Base-by-base conservation (phyloP, 1,284 basidiomycete genomes). In the Fistulinella cinereoalba region DNA sequence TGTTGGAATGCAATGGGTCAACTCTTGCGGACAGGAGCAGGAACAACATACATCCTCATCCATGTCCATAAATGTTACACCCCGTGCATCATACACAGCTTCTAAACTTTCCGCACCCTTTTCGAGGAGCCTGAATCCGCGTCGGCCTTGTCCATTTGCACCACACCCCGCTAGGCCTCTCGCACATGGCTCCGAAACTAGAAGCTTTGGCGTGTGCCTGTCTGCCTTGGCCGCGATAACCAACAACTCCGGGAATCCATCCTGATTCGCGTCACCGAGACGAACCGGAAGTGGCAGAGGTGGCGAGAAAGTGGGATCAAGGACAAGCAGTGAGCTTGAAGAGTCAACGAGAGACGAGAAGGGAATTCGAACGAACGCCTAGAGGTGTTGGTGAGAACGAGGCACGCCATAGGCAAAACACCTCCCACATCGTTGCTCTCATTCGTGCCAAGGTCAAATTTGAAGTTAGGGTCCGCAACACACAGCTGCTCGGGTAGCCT, bases 221-320 rank as follows among this genome's bases (percentile, higher is more conserved):
- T 28, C 56, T 9, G 66, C 55, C 15, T 73, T 68, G 1, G 73
- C 77, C 0, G 80, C 65, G n/a, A 94, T 81, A 6, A 87, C 57
- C 3, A 98, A 71, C 8, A 98, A 61, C 58, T 99, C 97, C 0
- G 97, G 95, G 70, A 91, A 98, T 0, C 97, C 97, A 62, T 99
- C 95, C 29, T 96, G 77, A 66, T 98, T 91, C 48, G 80, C 87
- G 68, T 99, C 97, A 33, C 95, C 97, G 0, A 95, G 69, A 48
- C 85, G 86, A 33, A 98, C 67, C 0, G 90, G 76, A 6, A 94
- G 68, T 0, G 95, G 94, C 3, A 95, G 64, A 0, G 81, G 60
- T 0, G 87, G 84, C 0, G 67, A 69, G 46, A 77, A 69, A 6
- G 81, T 77, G 37, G 77, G 81, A 58, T 90, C 87, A 22, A 80